Conservation (phyloP, 2,329 filamentous ascomycete genomes). For the Curvularia lunata region DNA sequence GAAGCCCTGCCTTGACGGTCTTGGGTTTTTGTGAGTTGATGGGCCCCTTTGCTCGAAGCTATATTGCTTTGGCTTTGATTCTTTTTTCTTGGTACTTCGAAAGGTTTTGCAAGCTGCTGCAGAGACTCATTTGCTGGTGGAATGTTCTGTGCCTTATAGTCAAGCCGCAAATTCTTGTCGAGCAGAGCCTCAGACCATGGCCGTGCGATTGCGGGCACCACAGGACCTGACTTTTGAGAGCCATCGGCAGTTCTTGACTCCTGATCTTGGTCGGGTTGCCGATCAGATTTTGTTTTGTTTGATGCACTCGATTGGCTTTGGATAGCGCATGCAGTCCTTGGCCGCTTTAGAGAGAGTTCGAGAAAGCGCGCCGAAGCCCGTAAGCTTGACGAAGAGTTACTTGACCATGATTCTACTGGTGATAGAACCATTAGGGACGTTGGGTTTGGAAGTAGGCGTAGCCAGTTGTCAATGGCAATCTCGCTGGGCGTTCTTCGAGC, state of each 20-base stretch:
- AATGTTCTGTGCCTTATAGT: background rate
- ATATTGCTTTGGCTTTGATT: conserved; percentile 1
- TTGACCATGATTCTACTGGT: background rate
- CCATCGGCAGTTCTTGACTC: conserved; percentile 14
- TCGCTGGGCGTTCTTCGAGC: background rate
- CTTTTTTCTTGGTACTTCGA: background rate
- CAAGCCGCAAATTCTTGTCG: background rate
- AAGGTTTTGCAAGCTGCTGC: background rate
- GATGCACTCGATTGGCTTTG: background rate
- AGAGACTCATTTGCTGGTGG: background rate
- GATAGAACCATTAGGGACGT: background rate
- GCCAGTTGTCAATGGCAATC: background rate
- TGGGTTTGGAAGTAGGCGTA: background rate
- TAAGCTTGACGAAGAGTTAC: background rate
- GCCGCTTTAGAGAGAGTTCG: background rate
- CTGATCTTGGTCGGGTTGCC: background rate
- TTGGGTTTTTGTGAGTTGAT: conserved; percentile 13
- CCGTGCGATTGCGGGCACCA: background rate
- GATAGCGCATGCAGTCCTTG: background rate
- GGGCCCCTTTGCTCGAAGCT: conserved; percentile 15
- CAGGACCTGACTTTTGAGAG: conserved; percentile 14
- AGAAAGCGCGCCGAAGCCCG: background rate
- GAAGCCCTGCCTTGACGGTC: background rate
- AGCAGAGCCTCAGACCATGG: background rate
- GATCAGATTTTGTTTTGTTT: background rate